phyloP scores from a whole-genome alignment of 2,329 filamentous ascomycete genomes.

The Paracamarosporium sp. region DNA sequence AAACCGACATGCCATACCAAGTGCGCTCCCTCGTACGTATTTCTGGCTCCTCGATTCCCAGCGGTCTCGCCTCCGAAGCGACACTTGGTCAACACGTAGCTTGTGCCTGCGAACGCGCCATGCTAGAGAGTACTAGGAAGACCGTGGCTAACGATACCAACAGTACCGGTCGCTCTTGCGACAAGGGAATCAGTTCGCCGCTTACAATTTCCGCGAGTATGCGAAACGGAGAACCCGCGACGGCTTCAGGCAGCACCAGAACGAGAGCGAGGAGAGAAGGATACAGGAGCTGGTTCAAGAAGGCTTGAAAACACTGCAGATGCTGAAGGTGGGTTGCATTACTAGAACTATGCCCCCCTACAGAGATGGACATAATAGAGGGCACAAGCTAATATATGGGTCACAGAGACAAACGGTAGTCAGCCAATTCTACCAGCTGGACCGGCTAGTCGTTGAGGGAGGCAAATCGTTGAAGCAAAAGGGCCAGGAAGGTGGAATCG shows the following conservation, averaged over 20 bases:
- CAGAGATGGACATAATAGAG: neutral
- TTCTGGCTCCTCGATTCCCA: neutral
- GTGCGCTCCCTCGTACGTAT: slow-evolving; percentile 48
- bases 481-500: slow-evolving; percentile 69
- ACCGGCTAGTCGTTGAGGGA: slow-evolving; percentile 89
- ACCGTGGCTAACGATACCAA: slow-evolving; percentile 7
- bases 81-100: neutral
- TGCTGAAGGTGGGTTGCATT: slow-evolving; percentile 77
- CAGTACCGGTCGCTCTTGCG: slow-evolving; percentile 93
- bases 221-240: slow-evolving; percentile 89
- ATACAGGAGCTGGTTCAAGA: slow-evolving; percentile 90
- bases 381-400: slow-evolving; percentile 46
- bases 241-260: slow-evolving; percentile 82
- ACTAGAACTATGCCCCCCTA: neutral
- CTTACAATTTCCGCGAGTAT: slow-evolving; percentile 98
- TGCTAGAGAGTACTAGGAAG: neutral
- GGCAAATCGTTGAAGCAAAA: slow-evolving; percentile 79
- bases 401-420: slow-evolving; percentile 89
- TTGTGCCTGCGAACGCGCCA: neutral
- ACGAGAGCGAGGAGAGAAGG: slow-evolving; percentile 73
- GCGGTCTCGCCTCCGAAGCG: neutral
- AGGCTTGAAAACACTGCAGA: slow-evolving; percentile 83
- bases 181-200: slow-evolving; percentile 83
- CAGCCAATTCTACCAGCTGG: slow-evolving; percentile 92
- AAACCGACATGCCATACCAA: slow-evolving; percentile 47